Base-by-base conservation (phyloP, 495 filamentous ascomycete species). In the Hypoxylon perforatum region DNA sequence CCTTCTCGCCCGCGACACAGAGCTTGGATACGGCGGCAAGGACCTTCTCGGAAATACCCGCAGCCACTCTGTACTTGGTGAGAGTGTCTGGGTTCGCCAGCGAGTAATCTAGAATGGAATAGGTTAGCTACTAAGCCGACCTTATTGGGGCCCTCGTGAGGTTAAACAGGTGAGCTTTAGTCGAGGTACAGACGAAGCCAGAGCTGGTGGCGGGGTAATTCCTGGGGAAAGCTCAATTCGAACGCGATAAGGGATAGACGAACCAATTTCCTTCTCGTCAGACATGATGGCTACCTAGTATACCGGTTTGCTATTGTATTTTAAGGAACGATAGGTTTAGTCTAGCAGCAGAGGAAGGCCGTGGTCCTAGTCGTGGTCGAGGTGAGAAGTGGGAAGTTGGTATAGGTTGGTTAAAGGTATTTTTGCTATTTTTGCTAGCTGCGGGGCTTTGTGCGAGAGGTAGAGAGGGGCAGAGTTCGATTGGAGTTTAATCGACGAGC, bases 11-110 rank as follows among this genome's bases (percentile, higher is more conserved):
- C 66, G 95, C 90, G 48, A 89, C 76, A 71, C 92, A 95, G 81
- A 87, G 86, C 87, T 92, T 83, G 41, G 84, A 83, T 61, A 99
- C 94, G 62, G 90, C 88, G 61, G 93, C 91, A 39, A 99, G 88
- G 62, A 96, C 94, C 81, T 92, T 95, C 76, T 97, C 92, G 36
- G 95, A 95, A 80, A 99, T 98, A 70, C 87, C 84, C 49, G 92
- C 95, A 38, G 95, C 96, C 65, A 90, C 92, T 86, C 96, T 98
- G 85, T 99, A 99, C 84, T 98, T 99, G 77, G 96, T 97, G 68
- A 99, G 86, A 67, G 93, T 97, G 72, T 98, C 94, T 50, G 95
- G 93, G 84, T 98, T 99, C 81, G 90, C 91, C 74, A 97, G 85
- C 62, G 92, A 87, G 84, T 98, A 96, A 78, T 98, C 95, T 97